Conservation (phyloP, 1,139 yeast genomes). For the Blastobotrys aristatus region DNA sequence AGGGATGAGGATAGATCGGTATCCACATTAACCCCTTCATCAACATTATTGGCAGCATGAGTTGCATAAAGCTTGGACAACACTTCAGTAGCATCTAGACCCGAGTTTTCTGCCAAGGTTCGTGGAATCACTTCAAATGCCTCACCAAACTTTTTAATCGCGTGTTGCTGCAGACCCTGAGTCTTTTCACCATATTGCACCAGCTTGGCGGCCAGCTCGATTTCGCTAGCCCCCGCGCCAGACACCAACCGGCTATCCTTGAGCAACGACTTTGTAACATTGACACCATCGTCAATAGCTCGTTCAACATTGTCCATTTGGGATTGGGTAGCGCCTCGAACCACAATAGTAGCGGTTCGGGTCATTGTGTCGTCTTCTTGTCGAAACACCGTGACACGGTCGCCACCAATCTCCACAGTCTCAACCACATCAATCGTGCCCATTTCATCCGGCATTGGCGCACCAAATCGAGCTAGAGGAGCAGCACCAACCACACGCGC, state of each 20-base stretch:
- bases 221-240: conserved; percentile 97
- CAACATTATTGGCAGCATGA: conserved; percentile 47
- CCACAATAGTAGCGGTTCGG: conserved; percentile 83
- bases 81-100: conserved; percentile 83
- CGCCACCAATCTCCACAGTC: conserved; percentile 94
- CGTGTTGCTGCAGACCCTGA: conserved; percentile 88
- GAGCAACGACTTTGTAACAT: conserved; percentile 82
- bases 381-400: conserved; percentile 89
- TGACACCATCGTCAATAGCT: conserved; percentile 95
- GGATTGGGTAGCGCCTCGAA: conserved; percentile 97
- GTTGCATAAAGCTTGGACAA: conserved; percentile 85
- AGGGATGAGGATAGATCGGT: conserved; percentile 62
- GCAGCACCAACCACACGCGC: conserved; percentile 98
- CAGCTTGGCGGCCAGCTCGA: conserved; percentile 74
- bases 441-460: conserved; percentile 92
- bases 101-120: conserved; percentile 90
- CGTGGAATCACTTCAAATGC: conserved; percentile 94
- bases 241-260: conserved; percentile 78
- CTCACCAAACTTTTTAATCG: conserved; percentile 88
- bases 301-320: conserved; percentile 91
- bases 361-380: conserved; percentile 54
- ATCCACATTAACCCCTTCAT: conserved; percentile 55
- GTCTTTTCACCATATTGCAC: conserved; percentile 87
- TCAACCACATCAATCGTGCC: conserved; percentile 85
- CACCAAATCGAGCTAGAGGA: conserved; percentile 90